phyloP scores from a whole-genome alignment of 164 flowering plant genomes.

The Vitis cinerea region DNA sequence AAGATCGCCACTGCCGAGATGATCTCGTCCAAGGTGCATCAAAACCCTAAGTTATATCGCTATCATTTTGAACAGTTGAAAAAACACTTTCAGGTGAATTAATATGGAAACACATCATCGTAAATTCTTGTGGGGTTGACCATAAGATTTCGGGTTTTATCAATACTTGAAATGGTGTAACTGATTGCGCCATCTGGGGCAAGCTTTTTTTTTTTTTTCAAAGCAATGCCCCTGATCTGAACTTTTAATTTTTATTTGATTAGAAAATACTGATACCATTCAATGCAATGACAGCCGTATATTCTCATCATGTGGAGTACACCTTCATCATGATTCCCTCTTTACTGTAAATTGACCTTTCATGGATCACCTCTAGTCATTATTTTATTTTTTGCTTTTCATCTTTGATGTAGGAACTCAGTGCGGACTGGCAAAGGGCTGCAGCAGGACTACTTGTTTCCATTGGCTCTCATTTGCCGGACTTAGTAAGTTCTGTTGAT shows the following conservation, averaged over 20 bases:
- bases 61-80: not conserved
- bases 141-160: too few species aligned
- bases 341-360: not conserved
- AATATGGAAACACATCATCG: too few species aligned
- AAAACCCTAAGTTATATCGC: not conserved
- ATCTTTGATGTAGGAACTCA: constrained; percentile 50
- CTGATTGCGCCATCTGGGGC: too few species aligned
- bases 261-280: not conserved
- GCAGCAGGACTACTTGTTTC: constrained; percentile 85
- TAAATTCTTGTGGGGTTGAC: too few species aligned
- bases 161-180: too few species aligned
- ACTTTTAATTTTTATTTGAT: not conserved
- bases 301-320: not conserved
- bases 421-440: constrained; percentile 91
- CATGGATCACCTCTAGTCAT: not conserved
- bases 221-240: too few species aligned
- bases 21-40: constrained; percentile 79
- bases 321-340: not conserved
- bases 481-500: constrained; percentile 61
- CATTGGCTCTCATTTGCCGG: constrained; percentile 87
- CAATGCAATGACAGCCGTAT: not conserved
- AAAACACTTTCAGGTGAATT: too few species aligned
- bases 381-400: not conserved
- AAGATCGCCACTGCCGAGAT: constrained; percentile 83
- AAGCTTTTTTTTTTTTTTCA: too few species aligned